A percentile compares a stretch with the other conserved stretches of the same genome.
Conservation (phyloP, 2,329 filamentous ascomycete genomes). For the Sordariomycetes sp. region DNA sequence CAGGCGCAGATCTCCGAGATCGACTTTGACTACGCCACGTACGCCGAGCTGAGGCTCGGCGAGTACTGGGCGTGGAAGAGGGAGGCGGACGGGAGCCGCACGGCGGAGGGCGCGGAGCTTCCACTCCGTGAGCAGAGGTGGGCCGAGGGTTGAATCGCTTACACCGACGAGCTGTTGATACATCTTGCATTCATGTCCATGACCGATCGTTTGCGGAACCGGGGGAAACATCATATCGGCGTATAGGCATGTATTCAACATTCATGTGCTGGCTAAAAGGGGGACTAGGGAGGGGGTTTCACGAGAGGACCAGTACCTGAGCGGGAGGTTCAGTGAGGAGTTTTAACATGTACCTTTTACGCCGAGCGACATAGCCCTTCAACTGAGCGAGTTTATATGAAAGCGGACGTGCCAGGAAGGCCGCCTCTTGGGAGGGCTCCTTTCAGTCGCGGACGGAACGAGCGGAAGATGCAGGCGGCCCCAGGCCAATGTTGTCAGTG, state of each 20-base stretch:
- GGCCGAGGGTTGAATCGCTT: constrained; percentile 35
- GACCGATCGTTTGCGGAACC: not conserved
- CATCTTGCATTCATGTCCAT: not conserved
- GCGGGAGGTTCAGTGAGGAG: not conserved
- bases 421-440: not conserved
- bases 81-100: constrained; percentile 52
- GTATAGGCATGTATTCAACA: constrained; percentile 6
- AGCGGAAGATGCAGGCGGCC: not conserved
- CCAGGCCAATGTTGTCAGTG: not conserved
- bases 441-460: not conserved
- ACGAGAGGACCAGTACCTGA: not conserved
- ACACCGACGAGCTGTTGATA: not conserved
- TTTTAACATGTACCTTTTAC: not conserved
- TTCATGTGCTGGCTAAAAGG: constrained; percentile 4
- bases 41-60: constrained; percentile 72
- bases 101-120: constrained; percentile 38
- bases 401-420: not conserved
- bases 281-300: not conserved
- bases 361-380: not conserved
- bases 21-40: constrained; percentile 90
- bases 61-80: constrained; percentile 92
- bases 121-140: constrained; percentile 70
- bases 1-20: constrained; percentile 91
- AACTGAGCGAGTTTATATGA: not conserved
- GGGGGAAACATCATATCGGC: constrained; percentile 1